Percentiles rank a stretch among this genome's conserved stretches.
Evolutionary conservation across 2,329 filamentous ascomycete species (phyloP).

Genomic region (Rosellinia necatrix): DNA sequence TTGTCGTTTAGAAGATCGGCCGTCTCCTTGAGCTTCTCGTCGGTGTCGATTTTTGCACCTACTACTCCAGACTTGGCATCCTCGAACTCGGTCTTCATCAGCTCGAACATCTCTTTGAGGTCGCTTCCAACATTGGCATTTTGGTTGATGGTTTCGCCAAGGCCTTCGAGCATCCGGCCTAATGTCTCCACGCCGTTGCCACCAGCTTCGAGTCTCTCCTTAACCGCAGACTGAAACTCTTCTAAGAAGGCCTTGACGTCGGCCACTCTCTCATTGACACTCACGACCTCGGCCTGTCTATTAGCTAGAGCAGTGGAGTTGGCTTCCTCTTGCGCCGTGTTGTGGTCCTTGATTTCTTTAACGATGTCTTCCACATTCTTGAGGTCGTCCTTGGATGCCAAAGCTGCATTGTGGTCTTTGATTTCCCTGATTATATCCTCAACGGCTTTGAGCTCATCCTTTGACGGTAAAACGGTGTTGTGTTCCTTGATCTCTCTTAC

Average conservation of each 20-base stretch:
- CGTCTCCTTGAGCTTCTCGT: slow-evolving; percentile 72
- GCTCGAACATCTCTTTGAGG: slow-evolving; percentile 72
- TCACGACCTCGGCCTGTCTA: slow-evolving; percentile 80
- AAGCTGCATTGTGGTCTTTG: slow-evolving; percentile 68
- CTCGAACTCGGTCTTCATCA: slow-evolving; percentile 85
- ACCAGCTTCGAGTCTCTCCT: slow-evolving; percentile 76
- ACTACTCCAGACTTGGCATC: slow-evolving; percentile 80
- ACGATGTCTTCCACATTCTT: slow-evolving; percentile 71
- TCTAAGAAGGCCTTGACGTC: slow-evolving; percentile 79
- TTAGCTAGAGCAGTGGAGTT: slow-evolving; percentile 82
- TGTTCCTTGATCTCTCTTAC: slow-evolving; percentile 74
- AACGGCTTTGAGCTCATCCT: slow-evolving; percentile 75
- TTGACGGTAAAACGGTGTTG: slow-evolving; percentile 53
- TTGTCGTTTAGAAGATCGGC: slow-evolving; percentile 59
- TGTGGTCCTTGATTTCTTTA: slow-evolving; percentile 71
- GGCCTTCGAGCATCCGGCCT: slow-evolving; percentile 68
- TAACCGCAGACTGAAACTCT: slow-evolving; percentile 77
- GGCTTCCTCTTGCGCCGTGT: slow-evolving; percentile 70
- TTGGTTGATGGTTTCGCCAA: slow-evolving; percentile 65
- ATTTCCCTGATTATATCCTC: slow-evolving; percentile 73
- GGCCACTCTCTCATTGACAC: slow-evolving; percentile 75
- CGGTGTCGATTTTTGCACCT: slow-evolving; percentile 79
- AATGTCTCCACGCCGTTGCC: slow-evolving; percentile 73
- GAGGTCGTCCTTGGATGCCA: slow-evolving; percentile 65
- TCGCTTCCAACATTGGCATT: slow-evolving; percentile 64